phyloP scores from a whole-genome alignment of 2,329 filamentous ascomycete species.

The Verticillium tricorpus region DNA sequence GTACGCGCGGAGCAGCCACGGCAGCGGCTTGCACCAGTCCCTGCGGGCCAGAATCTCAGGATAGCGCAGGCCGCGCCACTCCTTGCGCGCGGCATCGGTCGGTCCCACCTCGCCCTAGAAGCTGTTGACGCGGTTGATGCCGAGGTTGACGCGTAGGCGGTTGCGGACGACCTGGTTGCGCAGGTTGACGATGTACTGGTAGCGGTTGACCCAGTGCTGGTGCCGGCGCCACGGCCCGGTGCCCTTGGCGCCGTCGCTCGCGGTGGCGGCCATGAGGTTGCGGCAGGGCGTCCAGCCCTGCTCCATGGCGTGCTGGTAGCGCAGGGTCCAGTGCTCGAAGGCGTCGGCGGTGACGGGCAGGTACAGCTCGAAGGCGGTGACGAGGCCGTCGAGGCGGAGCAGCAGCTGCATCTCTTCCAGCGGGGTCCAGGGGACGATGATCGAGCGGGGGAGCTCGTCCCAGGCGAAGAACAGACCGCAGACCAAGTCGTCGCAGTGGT shows the following conservation, averaged over 20 bases:
- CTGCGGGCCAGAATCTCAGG: not conserved
- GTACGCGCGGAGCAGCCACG: conserved; percentile 11
- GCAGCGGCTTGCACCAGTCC: conserved; percentile 1
- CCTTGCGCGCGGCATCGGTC: not conserved
- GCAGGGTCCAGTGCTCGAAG: conserved; percentile 14
- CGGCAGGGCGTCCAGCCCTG: not conserved
- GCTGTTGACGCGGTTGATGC: not conserved
- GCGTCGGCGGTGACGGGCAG: conserved; percentile 17
- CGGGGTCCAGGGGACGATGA: not conserved
- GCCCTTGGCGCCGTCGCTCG: conserved; percentile 11
- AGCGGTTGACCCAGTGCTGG: conserved; percentile 15
- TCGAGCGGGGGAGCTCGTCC: not conserved
- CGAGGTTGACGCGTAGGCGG: not conserved
- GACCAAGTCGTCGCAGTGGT: not conserved
- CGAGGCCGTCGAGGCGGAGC: conserved; percentile 15
- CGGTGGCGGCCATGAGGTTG: not conserved
- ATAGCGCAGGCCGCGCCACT: not conserved
- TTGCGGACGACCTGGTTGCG: conserved; percentile 12
- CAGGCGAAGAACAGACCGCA: not conserved
- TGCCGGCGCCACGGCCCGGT: not conserved
- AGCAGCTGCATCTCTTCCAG: not conserved
- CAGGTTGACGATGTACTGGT: conserved; percentile 16
- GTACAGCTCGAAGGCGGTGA: conserved; percentile 16
- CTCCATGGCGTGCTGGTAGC: conserved; percentile 19
- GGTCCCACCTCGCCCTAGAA: conserved; percentile 2